Base-by-base conservation (phyloP, 805 yeast species). In the Starmerella gropengiesseri region DNA sequence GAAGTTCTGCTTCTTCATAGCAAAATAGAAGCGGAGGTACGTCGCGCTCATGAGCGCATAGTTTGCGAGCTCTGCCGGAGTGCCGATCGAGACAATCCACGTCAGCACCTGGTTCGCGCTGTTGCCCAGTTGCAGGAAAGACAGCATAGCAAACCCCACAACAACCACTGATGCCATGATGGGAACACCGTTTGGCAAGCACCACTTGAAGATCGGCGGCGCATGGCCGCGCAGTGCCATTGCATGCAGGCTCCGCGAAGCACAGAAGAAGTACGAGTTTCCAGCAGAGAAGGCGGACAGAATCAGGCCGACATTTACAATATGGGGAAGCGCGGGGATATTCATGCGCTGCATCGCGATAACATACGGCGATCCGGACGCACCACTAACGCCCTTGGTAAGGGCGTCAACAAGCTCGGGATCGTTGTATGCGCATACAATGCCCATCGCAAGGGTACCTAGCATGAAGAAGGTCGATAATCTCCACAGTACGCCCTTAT, bases 281-380 rank as follows among this genome's bases (percentile, higher is more conserved):
- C 94, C 94, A 2, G 94, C 86, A 27, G 86, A 77, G 51, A 83
- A 78, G 0, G 87, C 81, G 1, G 91, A 73, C 5, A 83, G 68
- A 42, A 85, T 67, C 43, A 85, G 69, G 23, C 83, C 73, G 1
- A 75, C 93, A 60, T 86, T 86, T 44, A 86, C 85, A 47, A 85
- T 69, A 55, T 78, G 74, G 25, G 93, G 93, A 37, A 84, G 65
- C 0, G 72, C 78, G 26, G 66, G 72, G 41, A 85, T 79, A 1
- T 74, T 71, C 55, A 83, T 63, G 31, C 60, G 43, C 43, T 65
- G 62, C 85, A 85, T 84, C 2, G 89, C 89, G 53, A 85, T 74
- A 40, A 82, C 91, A 55, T 79, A 83, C 0, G 94, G 91, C 16
- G 86, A 77, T 5, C 83, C 75, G 27, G 77, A 80, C 1, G 82